Evolutionary conservation across 257 asterid genomes (phyloP).

Genomic region (Petrea volubilis): DNA sequence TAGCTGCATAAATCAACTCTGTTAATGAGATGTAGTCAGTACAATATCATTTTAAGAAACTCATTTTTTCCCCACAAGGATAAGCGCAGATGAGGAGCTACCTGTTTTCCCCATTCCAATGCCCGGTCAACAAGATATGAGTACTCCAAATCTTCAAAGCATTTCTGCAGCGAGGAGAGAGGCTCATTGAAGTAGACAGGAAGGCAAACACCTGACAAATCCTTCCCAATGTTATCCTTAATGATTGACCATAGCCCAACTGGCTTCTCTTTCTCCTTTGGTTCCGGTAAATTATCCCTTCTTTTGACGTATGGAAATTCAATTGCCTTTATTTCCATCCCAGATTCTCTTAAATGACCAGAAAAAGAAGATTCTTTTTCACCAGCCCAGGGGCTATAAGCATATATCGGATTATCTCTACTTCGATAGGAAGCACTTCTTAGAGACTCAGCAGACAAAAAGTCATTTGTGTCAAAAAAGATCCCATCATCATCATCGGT

Average conservation of each 20-base stretch:
- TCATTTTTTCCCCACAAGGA: slow-evolving; percentile 9
- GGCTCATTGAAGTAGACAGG: slow-evolving; percentile 99
- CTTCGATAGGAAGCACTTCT: slow-evolving; percentile 90
- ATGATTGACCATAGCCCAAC: slow-evolving; percentile 96
- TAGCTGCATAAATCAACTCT: slow-evolving; percentile 18
- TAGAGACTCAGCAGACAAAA: slow-evolving; percentile 77
- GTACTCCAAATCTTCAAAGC: slow-evolving; percentile 97
- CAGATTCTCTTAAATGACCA: slow-evolving; percentile 54
- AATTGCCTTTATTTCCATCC: slow-evolving; percentile 54
- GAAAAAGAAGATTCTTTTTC: slow-evolving; percentile 63
- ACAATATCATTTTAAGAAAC: slow-evolving; percentile 24
- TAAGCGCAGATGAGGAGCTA: slow-evolving; percentile 31
- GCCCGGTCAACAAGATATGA: slow-evolving; percentile 92
- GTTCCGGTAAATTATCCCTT: slow-evolving; percentile 88
- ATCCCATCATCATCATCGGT: slow-evolving; percentile 87
- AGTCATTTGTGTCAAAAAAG: slow-evolving; percentile 91
- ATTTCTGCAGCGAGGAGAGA: slow-evolving; percentile 91
- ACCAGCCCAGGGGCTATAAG: slow-evolving; percentile 51
- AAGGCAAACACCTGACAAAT: slow-evolving; percentile 98
- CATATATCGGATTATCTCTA: slow-evolving; percentile 67
- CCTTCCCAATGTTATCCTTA: slow-evolving; percentile 98
- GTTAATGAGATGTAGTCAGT: not conserved
- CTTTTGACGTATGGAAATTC: slow-evolving; percentile 75
- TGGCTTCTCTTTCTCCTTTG: slow-evolving; percentile 96
- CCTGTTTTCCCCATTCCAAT: slow-evolving; percentile 94